These are phyloP conservation scores for Zizania latifolia DNA, from an alignment of 176 grass and related monocot genomes.

Conservation along the genomic window DNA sequence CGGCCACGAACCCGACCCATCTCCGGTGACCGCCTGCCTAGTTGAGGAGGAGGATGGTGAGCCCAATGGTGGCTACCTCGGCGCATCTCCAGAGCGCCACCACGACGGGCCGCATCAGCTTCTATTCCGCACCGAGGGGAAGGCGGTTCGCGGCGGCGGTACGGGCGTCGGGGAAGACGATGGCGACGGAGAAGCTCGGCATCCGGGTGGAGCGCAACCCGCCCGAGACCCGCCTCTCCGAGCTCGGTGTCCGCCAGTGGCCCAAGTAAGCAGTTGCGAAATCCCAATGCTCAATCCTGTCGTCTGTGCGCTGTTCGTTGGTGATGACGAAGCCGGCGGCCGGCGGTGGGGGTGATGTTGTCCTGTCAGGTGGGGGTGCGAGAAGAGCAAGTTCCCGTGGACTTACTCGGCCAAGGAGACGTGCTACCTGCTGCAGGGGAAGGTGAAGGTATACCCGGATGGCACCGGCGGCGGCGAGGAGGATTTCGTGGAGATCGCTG, in stretches of 20 bases:
- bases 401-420: constrained; percentile 91
- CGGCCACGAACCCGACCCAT: not conserved
- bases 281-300: not conserved
- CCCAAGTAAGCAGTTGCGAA: constrained; percentile 51
- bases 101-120: constrained; percentile 13
- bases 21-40: not conserved
- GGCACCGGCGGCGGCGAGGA: constrained; percentile 34
- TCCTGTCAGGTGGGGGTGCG: constrained; percentile 87
- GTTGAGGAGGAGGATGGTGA: constrained; percentile 34
- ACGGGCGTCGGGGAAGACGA: constrained; percentile 49
- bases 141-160: constrained; percentile 31
- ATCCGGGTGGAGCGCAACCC: constrained; percentile 78
- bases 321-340: too few relatives aligned
- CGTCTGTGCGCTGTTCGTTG: not conserved
- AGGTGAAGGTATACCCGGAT: constrained; percentile 95
- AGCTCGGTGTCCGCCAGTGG: constrained; percentile 78
- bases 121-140: not conserved
- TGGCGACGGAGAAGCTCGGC: constrained; percentile 88
- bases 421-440: constrained; percentile 91
- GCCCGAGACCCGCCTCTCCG: constrained; percentile 67
- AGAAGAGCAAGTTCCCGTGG: constrained; percentile 84
- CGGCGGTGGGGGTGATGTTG: too few relatives aligned
- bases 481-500: constrained; percentile 79
- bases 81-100: constrained; percentile 16
- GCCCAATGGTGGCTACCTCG: constrained; percentile 33